These are phyloP conservation scores for Apiospora rasikravindrae DNA, from an alignment of 2,329 filamentous ascomycete species.

Conservation along the genomic window DNA sequence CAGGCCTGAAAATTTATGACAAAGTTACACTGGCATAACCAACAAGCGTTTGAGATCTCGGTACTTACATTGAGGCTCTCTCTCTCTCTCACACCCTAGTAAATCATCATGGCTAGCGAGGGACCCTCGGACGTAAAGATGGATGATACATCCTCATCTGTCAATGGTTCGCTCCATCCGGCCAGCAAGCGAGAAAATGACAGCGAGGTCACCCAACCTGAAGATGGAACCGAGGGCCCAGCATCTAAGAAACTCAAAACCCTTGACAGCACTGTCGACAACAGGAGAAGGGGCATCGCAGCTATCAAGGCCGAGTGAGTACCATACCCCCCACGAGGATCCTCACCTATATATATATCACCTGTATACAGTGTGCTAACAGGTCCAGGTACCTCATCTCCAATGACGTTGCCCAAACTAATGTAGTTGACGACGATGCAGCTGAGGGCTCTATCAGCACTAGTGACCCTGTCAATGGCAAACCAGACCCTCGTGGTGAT, in stretches of 20 bases:
- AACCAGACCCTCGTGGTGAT: slow-evolving; percentile 37
- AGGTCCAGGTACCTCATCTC: slow-evolving; percentile 40
- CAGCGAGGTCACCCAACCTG: slow-evolving; percentile 31
- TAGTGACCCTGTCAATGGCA: slow-evolving; percentile 62
- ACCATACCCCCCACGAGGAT: background rate
- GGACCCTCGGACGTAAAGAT: slow-evolving; percentile 5
- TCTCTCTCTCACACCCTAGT: background rate
- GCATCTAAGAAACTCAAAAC: slow-evolving; percentile 66
- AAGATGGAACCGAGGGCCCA: slow-evolving; percentile 45
- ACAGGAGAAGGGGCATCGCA: slow-evolving; percentile 37
- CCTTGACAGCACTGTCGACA: slow-evolving; percentile 39
- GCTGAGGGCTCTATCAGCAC: slow-evolving; percentile 59
- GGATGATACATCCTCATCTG: background rate
- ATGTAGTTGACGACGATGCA: slow-evolving; percentile 62
- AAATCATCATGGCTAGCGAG: slow-evolving; percentile 11
- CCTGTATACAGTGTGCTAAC: background rate
- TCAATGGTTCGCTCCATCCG: slow-evolving; percentile 12
- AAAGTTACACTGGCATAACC: slow-evolving; percentile 10
- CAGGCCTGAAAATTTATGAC: slow-evolving; percentile 12
- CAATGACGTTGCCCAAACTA: slow-evolving; percentile 32
- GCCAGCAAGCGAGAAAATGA: slow-evolving; percentile 23
- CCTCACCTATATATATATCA: slow-evolving; percentile 13
- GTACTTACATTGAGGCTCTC: background rate
- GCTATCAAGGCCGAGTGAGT: slow-evolving; percentile 46
- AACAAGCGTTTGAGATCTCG: slow-evolving; percentile 4